Base-by-base conservation (phyloP, 805 yeast genomes). In the Starmerella asiatica region DNA sequence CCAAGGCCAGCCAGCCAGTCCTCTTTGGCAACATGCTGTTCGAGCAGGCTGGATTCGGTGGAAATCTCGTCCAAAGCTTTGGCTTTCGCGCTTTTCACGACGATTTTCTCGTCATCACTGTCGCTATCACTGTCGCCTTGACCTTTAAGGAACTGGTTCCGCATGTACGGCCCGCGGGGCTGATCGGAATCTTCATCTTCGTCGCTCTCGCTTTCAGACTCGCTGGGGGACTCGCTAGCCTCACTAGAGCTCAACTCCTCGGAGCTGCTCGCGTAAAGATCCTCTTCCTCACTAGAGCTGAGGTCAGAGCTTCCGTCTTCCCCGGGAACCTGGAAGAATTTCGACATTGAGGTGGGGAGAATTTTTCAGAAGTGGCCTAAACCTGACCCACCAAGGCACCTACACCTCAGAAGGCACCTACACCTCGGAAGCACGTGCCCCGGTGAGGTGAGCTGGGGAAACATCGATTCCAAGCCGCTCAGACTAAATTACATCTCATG, bases 71-170 rank as follows among this genome's bases (percentile, higher is more conserved):
- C 96, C 52, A 85, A 60, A 45, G 85, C 69, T 67, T 88, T 91
- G 49, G 86, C 97, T 64, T 79, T 83, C 39, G 96, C 94, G 43
- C 91, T 76, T 65, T 83, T 86, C 51, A 88, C 94, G 31, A 85
- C 84, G 51, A 78, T 80, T 58, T 75, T 79, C 55, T 77, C 81
- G 43, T 79, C 88, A 44, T 72, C 79, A 39, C 52, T 46, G 44
- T 70, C 81, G 41, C 71, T 70, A 46, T 65, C 74, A 21, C 64
- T 61, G 31, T 37, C 42, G 29, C 56, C 62, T 21, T 49, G 57
- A 32, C 59, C 58, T 47, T 60, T 61, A 45, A 62, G 43, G 46
- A 56, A 60, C 40, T 45, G 53, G 54, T 43, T 55, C 52, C 56
- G 50, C 52, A 45, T 38, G 58, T 49, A 55, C 48, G 44, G 56